A percentile compares a stretch with the other conserved stretches of the same genome.
Conservation (phyloP, 2,329 filamentous ascomycete species). For the Neurospora sp. region DNA sequence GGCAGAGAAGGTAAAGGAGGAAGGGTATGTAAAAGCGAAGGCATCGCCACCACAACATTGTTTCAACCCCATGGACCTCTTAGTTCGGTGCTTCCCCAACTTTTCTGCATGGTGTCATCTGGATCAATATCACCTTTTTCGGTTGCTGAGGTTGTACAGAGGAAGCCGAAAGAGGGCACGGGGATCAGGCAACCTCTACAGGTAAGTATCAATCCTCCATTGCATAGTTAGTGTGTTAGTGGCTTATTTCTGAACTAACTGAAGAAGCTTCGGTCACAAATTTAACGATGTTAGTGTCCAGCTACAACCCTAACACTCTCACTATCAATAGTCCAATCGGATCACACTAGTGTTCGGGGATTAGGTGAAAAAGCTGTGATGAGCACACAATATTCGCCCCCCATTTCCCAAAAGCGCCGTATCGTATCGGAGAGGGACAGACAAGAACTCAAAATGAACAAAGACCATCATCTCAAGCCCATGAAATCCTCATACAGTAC, state of each 20-base stretch:
- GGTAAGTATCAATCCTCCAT: too few relatives aligned
- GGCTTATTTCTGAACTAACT: background rate
- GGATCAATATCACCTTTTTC: background rate
- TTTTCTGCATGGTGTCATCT: background rate
- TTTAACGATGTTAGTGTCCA: background rate
- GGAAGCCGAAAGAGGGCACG: background rate
- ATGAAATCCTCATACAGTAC: background rate
- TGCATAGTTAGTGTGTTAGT: background rate
- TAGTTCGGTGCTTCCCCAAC: background rate
- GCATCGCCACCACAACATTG: background rate
- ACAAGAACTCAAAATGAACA: background rate
- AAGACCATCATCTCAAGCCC: background rate
- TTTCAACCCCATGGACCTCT: background rate
- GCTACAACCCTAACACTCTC: background rate
- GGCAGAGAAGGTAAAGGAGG: background rate
- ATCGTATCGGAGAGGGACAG: background rate
- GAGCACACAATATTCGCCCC: background rate
- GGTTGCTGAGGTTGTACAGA: background rate
- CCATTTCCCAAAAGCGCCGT: background rate
- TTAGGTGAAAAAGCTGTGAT: background rate
- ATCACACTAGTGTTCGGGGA: background rate
- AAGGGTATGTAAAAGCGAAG: background rate
- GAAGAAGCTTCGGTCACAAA: background rate
- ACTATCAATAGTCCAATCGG: background rate
- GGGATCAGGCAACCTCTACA: background rate